A percentile compares a stretch with the other conserved stretches of the same genome.
Conservation (phyloP, 192 early-diverging fungal species). For the Linderina pennispora region DNA sequence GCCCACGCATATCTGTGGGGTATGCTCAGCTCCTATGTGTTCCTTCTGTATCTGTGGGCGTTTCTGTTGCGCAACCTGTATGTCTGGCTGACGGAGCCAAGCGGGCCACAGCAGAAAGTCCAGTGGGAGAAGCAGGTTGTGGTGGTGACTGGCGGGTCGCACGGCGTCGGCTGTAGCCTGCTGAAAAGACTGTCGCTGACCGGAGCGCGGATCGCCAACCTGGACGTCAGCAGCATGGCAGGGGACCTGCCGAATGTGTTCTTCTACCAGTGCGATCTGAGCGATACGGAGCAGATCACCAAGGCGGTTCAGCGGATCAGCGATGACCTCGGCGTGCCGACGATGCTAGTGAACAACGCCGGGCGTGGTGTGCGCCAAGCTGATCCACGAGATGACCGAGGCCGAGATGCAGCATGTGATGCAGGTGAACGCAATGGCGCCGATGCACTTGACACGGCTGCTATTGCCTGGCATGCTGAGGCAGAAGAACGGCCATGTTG, state of each 20-base stretch:
- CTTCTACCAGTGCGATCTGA: conserved; percentile 34
- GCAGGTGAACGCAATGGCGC: conserved; percentile 64
- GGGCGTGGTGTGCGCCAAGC: conserved; percentile 59
- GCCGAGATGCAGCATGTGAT: conserved; percentile 56
- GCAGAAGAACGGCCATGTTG: conserved; percentile 65
- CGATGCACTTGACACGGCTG: conserved; percentile 59
- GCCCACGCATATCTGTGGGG: conserved; percentile 7
- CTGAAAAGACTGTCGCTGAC: conserved; percentile 6
- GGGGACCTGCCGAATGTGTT: conserved; percentile 11
- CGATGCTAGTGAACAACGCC: conserved; percentile 78
- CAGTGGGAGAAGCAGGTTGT: conserved; percentile 33
- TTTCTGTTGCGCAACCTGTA: conserved; percentile 1
- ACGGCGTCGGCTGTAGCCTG: conserved; percentile 39
- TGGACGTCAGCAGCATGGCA: conserved; percentile 32
- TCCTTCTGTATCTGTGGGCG: conserved; percentile 4
- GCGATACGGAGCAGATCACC: conserved; percentile 8
- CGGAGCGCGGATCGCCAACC: conserved; percentile 16
- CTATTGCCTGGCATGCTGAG: conserved; percentile 69
- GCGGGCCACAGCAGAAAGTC: neutral
- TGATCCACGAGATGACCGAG: conserved; percentile 52
- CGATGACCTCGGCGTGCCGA: conserved; percentile 58
- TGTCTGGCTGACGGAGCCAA: neutral
- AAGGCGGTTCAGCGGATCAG: conserved; percentile 8
- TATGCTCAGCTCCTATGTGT: conserved; percentile 3
- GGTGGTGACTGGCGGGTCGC: conserved; percentile 35